Base-by-base conservation (phyloP, 2,329 filamentous ascomycete species). In the Penicillium thymicola region DNA sequence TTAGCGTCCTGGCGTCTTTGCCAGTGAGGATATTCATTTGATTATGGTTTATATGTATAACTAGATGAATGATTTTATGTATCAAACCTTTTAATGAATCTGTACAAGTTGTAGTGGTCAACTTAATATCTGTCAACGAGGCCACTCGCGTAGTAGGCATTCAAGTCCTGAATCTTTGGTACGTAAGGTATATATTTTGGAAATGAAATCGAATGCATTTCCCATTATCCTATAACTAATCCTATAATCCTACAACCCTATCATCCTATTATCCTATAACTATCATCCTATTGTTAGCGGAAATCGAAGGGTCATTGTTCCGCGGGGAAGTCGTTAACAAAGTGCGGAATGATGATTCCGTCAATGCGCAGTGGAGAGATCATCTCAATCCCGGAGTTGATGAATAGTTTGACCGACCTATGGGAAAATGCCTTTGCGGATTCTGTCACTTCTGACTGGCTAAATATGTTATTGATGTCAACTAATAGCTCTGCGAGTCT, bases 31-130 rank as follows among this genome's bases (percentile, higher is more conserved):
- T 41, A 41, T 51, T 43, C 41, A 45, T 34, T 51, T 36, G 57
- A 54, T 56, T 34, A 51, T 54, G 44, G 45, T 44, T 43, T 50
- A 53, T 48, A 59, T 65, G 63, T 65, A 65, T 52, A 59, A 63
- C 56, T 59, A 63, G 48, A 59, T 58, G 54, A 65, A 65, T 65
- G 62, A 62, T 50, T 65, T 62, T 50, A 65, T 65, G 60, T 57
- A 55, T 56, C n/a, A 54, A 28, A 23, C 7, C 16, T 44, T 34
- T 18, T 52, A 23, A 36, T 48, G 27, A 32, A 52, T 52, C 27
- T 45, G 13, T 36, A 44, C 32, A 43, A 32, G 8, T 34, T 53
- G 32, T 21, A 11, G 25, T 23, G 46, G 46, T 14, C 11, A 27
- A 28, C 16, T 14, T 2, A 9, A 25, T 25, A 43, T 34, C 28